phyloP scores from a whole-genome alignment of 306 rosid species.

The Datisca glomerata region DNA sequence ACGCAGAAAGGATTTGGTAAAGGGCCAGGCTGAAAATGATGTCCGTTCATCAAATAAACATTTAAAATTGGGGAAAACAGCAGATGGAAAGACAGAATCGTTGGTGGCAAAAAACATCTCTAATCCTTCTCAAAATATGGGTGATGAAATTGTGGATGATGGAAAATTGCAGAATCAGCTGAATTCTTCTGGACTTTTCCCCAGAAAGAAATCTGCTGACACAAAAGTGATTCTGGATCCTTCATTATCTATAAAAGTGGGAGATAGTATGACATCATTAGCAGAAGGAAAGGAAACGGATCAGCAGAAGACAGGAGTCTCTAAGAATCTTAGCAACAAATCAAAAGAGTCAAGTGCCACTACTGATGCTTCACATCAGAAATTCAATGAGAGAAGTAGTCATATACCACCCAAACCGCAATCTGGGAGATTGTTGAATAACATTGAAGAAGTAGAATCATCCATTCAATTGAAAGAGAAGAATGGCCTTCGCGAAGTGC shows the following conservation, averaged over 20 bases:
- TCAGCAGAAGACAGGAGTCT: constrained; percentile 43
- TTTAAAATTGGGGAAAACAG: constrained; percentile 51
- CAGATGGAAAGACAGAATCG: constrained; percentile 40
- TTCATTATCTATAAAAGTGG: constrained; percentile 39
- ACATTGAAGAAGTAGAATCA: constrained; percentile 37
- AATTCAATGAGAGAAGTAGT: constrained; percentile 53
- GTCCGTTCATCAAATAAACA: constrained; percentile 42
- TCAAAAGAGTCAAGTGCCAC: constrained; percentile 47
- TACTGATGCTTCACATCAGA: constrained; percentile 39
- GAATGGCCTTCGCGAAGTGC: constrained; percentile 49
- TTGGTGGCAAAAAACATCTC: constrained; percentile 33
- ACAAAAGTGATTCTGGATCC: constrained; percentile 38
- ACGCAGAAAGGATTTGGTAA: constrained; percentile 68
- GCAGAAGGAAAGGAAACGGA: constrained; percentile 52
- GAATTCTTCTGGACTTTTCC: constrained; percentile 29
- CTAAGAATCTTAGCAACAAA: constrained; percentile 49
- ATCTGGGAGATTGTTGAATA: constrained; percentile 39
- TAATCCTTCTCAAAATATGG: constrained; percentile 34
- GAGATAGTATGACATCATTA: constrained; percentile 30
- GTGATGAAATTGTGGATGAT: constrained; percentile 32
- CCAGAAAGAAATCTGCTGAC: constrained; percentile 55
- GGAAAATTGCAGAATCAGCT: constrained; percentile 39
- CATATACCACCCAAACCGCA: constrained; percentile 45
- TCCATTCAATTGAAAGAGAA: constrained; percentile 40
- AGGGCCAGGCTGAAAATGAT: constrained; percentile 47